Evolutionary conservation across 257 asterid genomes (phyloP), one percentile per base, ranked within the genome.

Genomic region (Craterostigma plantagineum): DNA sequence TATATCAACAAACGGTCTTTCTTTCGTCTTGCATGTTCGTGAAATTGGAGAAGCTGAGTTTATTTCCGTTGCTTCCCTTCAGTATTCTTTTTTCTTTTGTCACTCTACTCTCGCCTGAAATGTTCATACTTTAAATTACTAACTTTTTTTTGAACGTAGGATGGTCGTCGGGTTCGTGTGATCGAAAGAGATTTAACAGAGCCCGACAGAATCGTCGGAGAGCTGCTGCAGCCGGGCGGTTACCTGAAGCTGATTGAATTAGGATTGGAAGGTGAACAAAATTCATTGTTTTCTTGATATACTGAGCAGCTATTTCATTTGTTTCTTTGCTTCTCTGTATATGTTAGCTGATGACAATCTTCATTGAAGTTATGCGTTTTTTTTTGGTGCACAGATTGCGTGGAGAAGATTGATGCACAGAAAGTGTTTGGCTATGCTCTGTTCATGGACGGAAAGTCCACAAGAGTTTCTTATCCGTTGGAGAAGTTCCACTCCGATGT

Each of bases 201-300:
- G 67, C 94, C 93, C 8, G 90, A 81, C 52, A 64, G 97, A 47
- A 86, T 86, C 52, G 97, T 86, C 3, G 97, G 97, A 61, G 97
- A 86, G 58, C 75, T 86, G 40, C 65, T 86, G 11, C 97, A 86
- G 58, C 97, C 97, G 1, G 94, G 93, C 45, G 94, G 97, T 46
- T 86, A 81, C 51, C 87, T 86, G 49, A 86, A 86, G 62, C 58
- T 86, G 63, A 56, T 78, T 38, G 93, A 86, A 65, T 62, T 86
- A 42, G 97, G 86, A 36, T 47, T 86, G 34, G 68, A 76, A 78
- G 97, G 97, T 86, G 54, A 39, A 52, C 52, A 14, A 47, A 27
- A 45, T 10, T 30, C 35, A 15, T 42, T 38, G 30, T 12, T 2
- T 38, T 7, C 30, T 23, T 23, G 6, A 23, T 23, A 2, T 23